These are phyloP conservation scores for Rugosomyces carneus DNA, from an alignment of 1,284 basidiomycete species.

Conservation along the genomic window DNA sequence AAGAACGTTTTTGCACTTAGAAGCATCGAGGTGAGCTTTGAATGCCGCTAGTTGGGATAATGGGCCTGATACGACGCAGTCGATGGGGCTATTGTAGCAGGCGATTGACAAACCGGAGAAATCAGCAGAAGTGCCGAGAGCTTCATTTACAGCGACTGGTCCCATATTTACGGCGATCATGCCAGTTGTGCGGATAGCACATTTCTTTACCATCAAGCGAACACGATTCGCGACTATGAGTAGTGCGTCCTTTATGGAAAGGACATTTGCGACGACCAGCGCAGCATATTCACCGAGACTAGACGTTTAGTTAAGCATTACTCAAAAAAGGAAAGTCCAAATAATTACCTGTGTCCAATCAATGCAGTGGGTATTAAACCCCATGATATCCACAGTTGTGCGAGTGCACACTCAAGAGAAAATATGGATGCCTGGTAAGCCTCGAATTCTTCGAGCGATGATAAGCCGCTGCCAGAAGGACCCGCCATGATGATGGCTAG, in stretches of 20 bases:
- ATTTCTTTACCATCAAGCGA: slow-evolving; percentile 45
- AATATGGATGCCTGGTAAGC: slow-evolving; percentile 52
- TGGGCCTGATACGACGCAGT: slow-evolving; percentile 55
- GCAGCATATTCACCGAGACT: slow-evolving; percentile 72
- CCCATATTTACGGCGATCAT: slow-evolving; percentile 54
- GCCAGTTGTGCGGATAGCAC: slow-evolving; percentile 37
- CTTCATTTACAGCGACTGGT: slow-evolving; percentile 26
- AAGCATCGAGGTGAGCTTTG: slow-evolving; percentile 32
- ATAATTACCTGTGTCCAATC: slow-evolving; percentile 58
- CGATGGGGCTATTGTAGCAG: slow-evolving; percentile 53
- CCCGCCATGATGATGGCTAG: slow-evolving; percentile 36
- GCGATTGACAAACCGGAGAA: slow-evolving; percentile 43
- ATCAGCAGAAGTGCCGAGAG: slow-evolving; percentile 27
- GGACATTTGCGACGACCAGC: slow-evolving; percentile 49
- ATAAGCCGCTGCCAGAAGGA: slow-evolving; percentile 17
- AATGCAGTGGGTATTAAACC: slow-evolving; percentile 52
- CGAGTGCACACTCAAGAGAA: slow-evolving; percentile 54
- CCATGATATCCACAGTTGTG: slow-evolving; percentile 59
- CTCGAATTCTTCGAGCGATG: slow-evolving; percentile 31
- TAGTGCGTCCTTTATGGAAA: slow-evolving; percentile 50
- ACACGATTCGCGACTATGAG: slow-evolving; percentile 53
- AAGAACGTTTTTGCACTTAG: slow-evolving; percentile 33
- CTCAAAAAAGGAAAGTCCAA: slow-evolving; percentile 5
- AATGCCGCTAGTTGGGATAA: slow-evolving; percentile 36
- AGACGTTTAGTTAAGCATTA: slow-evolving; percentile 7